These are phyloP conservation scores for Lenwebbia sp. DNA, from an alignment of 345 rosid genomes.

Conservation along the genomic window DNA sequence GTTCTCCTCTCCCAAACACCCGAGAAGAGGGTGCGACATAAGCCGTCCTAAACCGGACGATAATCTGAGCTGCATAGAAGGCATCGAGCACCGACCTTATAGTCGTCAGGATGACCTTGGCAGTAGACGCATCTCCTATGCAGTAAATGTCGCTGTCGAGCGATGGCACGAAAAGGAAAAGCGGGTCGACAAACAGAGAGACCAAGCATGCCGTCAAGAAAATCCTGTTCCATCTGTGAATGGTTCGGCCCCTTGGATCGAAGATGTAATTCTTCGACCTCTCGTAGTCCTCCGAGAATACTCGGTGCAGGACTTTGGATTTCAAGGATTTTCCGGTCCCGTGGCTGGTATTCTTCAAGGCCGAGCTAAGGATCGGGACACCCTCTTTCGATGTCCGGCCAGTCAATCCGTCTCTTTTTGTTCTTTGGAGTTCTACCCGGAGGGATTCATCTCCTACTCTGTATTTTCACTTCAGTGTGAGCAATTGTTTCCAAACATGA, in stretches of 20 bases:
- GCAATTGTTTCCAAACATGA: background rate
- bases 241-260: background rate
- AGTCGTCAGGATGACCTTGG: background rate
- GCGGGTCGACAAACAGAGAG: conserved; percentile 1
- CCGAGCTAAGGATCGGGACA: background rate
- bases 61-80: background rate
- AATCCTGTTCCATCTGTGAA: conserved; percentile 4
- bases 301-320: background rate
- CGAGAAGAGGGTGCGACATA: conserved; percentile 4
- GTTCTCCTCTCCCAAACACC: conserved; percentile 5
- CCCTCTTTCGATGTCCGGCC: background rate
- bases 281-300: conserved; percentile 7
- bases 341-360: background rate
- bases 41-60: background rate
- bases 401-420: background rate
- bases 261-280: background rate
- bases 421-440: background rate
- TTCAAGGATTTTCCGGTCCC: background rate
- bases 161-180: background rate
- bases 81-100: background rate
- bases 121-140: background rate
- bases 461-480: background rate
- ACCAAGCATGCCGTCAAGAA: background rate
- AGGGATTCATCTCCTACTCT: background rate
- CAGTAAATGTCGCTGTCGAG: background rate